Conservation (phyloP, 2,329 filamentous ascomycete species). For the Talaromyces sp. region DNA sequence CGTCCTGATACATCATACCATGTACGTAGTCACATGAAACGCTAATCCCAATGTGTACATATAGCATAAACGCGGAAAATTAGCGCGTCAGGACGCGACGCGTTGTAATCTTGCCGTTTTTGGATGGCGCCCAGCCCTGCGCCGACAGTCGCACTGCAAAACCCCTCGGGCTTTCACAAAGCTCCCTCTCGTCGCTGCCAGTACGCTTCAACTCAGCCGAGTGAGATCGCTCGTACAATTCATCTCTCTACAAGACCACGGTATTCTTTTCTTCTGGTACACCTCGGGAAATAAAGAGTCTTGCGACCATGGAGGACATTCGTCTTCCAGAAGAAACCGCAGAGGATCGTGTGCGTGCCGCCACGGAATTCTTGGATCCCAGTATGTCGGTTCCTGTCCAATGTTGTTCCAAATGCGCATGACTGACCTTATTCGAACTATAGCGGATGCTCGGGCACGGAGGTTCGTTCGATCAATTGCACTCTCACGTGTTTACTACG, state of each 20-base stretch:
- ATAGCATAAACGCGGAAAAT: neutral
- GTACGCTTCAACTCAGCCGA: neutral
- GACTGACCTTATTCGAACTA: conserved; percentile 12
- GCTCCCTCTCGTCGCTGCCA: neutral
- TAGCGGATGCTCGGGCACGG: conserved; percentile 55
- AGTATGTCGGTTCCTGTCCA: conserved; percentile 49
- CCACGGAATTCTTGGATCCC: conserved; percentile 91
- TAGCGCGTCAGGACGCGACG: conserved; percentile 7
- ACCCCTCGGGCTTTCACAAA: neutral
- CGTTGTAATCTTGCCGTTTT: conserved; percentile 12
- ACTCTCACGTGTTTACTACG: neutral
- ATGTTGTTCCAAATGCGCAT: neutral
- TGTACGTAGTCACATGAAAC: neutral
- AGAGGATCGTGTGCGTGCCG: conserved; percentile 76
- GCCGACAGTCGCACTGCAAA: neutral
- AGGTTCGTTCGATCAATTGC: conserved; percentile 35
- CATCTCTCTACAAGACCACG: neutral
- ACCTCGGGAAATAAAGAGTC: conserved; percentile 7
- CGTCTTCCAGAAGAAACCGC: conserved; percentile 81
- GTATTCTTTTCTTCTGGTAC: neutral
- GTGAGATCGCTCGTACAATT: neutral
- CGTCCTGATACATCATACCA: no score
- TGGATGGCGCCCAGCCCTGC: conserved; percentile 3
- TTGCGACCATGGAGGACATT: conserved; percentile 60
- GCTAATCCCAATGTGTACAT: neutral